These are phyloP conservation scores for Sugiyamaella qingdaonensis DNA, from an alignment of 805 yeast genomes.

Conservation along the genomic window DNA sequence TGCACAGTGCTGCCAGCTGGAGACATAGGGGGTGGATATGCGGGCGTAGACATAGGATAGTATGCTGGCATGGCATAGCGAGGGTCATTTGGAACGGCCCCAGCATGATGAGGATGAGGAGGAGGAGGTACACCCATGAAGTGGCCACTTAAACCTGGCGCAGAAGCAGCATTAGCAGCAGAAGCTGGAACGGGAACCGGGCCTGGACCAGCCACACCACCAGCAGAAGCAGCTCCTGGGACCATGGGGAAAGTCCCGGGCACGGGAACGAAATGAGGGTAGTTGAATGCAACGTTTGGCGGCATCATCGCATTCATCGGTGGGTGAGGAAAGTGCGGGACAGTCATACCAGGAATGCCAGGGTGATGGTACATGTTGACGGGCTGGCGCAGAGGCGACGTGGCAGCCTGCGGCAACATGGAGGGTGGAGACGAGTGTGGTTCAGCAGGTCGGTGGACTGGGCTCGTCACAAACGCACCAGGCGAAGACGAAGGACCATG, in stretches of 20 bases:
- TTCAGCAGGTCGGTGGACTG: neutral
- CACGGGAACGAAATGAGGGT: neutral
- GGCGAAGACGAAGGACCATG: neutral
- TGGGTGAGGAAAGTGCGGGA: conserved; percentile 11
- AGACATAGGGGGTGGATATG: too few relatives aligned
- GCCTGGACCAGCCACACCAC: neutral
- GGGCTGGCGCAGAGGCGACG: conserved; percentile 5
- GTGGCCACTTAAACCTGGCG: neutral
- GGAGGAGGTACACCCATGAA: neutral
- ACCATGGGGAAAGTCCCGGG: neutral
- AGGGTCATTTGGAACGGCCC: too few relatives aligned
- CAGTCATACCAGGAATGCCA: conserved; percentile 8
- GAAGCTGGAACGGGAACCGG: neutral
- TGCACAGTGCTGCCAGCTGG: too few relatives aligned
- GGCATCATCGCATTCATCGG: neutral
- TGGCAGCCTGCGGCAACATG: neutral
- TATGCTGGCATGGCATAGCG: too few relatives aligned
- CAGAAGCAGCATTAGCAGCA: neutral
- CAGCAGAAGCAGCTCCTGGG: neutral
- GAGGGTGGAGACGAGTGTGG: neutral
- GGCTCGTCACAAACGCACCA: neutral
- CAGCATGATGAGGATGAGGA: too few relatives aligned
- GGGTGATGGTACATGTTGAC: neutral
- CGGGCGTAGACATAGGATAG: too few relatives aligned
- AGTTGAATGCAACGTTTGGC: neutral